Evolutionary conservation across 2,329 filamentous ascomycete species (phyloP).

Genomic region (Alternaria tenuissima): DNA sequence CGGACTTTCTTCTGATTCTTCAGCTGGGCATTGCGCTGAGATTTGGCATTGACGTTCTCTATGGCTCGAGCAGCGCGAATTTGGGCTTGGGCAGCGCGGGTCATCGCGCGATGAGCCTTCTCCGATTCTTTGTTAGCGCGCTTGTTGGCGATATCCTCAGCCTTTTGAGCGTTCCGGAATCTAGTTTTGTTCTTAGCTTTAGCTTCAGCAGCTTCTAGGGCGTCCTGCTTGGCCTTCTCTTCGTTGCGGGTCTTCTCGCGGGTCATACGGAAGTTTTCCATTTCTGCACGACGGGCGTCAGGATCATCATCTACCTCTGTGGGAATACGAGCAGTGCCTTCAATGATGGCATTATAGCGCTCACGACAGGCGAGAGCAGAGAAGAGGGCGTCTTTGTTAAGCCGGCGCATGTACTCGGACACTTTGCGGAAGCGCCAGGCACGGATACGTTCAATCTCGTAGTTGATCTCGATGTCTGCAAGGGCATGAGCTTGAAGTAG

Average conservation of each 20-base stretch:
- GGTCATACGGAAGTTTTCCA: conserved; percentile 28
- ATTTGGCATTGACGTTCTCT: conserved; percentile 26
- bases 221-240: conserved; percentile 30
- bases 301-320: conserved; percentile 55
- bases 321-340: conserved; percentile 57
- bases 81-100: conserved; percentile 32
- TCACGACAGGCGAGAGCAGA: conserved; percentile 57
- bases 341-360: conserved; percentile 52
- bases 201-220: conserved; percentile 19
- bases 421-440: conserved; percentile 57
- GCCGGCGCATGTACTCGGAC: conserved; percentile 53
- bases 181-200: conserved; percentile 30
- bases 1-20: conserved; percentile 19
- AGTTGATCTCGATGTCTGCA: conserved; percentile 55
- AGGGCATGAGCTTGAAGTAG: conserved; percentile 52
- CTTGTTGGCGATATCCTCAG: conserved; percentile 30
- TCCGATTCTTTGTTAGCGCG: conserved; percentile 22
- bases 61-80: conserved; percentile 24
- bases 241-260: conserved; percentile 30
- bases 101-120: conserved; percentile 32
- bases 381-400: conserved; percentile 53
- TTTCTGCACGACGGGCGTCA: conserved; percentile 45
- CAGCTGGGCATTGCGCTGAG: conserved; percentile 26
- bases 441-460: conserved; percentile 51
- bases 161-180: conserved; percentile 32